A percentile compares a stretch with the other conserved stretches of the same genome.
These are phyloP conservation scores for Blepharisma japonicum DNA, from an alignment of 73 alveolate genomes.

Conservation along the genomic window DNA sequence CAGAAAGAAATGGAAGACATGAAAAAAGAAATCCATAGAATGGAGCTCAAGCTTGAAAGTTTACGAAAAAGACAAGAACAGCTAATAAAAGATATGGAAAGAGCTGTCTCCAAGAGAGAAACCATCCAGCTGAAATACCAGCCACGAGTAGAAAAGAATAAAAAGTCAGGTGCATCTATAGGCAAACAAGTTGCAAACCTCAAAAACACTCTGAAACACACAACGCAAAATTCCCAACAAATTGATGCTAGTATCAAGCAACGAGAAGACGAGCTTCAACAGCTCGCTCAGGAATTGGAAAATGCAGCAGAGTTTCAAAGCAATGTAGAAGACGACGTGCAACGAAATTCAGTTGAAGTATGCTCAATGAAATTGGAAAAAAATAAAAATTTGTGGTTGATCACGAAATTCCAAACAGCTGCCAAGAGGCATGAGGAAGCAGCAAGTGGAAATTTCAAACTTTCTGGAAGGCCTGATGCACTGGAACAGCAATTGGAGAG, in stretches of 20 bases:
- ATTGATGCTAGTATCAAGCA: conserved; percentile 67
- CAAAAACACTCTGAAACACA: conserved; percentile 71
- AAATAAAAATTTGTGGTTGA: conserved; percentile 38
- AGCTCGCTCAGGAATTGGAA: conserved; percentile 40
- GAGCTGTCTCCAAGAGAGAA: conserved; percentile 96
- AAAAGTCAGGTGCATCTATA: conserved; percentile 64
- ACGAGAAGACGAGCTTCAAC: conserved; percentile 37
- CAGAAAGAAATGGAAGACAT: conserved; percentile 89
- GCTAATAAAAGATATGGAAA: conserved; percentile 94
- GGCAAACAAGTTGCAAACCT: conserved; percentile 69
- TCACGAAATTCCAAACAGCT: conserved; percentile 37
- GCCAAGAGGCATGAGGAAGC: conserved; percentile 52
- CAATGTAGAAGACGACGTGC: conserved; percentile 43
- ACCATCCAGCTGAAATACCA: conserved; percentile 90
- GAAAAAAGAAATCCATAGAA: conserved; percentile 95
- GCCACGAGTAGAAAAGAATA: conserved; percentile 71
- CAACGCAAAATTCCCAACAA: conserved; percentile 72
- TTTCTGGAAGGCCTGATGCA: conserved; percentile 50
- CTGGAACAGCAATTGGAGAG: conserved; percentile 43
- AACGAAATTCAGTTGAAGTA: conserved; percentile 42
- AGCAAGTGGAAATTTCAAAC: conserved; percentile 40
- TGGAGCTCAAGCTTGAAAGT: conserved; percentile 88
- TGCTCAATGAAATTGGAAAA: conserved; percentile 46
- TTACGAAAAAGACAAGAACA: conserved; percentile 87
- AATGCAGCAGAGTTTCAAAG: conserved; percentile 52